Evolutionary conservation across 2,329 filamentous ascomycete genomes (phyloP).

Genomic region (Ophiocordyceps sinensis): DNA sequence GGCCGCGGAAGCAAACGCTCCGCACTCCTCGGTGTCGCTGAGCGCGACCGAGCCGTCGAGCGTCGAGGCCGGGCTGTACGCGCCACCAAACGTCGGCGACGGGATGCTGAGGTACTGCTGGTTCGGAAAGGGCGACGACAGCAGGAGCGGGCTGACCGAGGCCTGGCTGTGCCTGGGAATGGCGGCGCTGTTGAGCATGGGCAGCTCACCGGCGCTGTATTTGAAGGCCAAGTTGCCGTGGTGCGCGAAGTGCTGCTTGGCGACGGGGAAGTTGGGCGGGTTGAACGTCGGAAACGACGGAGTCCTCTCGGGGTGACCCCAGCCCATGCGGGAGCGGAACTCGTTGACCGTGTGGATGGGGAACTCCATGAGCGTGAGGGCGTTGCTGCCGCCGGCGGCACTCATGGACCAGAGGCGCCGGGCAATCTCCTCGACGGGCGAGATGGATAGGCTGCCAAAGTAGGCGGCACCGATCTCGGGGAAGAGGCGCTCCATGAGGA

Average conservation of each 20-base stretch:
- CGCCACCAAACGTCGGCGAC: constrained; percentile 42
- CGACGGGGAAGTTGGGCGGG: constrained; percentile 35
- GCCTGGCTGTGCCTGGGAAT: constrained; percentile 23
- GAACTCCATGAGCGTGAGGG: constrained; percentile 55
- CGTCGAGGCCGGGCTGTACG: constrained; percentile 48
- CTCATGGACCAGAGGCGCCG: constrained; percentile 58
- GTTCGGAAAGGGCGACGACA: constrained; percentile 39
- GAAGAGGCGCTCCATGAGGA: constrained; percentile 81
- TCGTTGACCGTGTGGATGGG: constrained; percentile 54
- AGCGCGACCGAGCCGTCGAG: constrained; percentile 48
- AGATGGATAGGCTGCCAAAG: constrained; percentile 65
- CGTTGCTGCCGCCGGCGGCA: constrained; percentile 40
- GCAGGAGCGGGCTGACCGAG: constrained; percentile 37
- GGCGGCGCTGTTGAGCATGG: constrained; percentile 35
- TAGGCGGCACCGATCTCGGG: constrained; percentile 84
- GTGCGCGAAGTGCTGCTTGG: constrained; percentile 28
- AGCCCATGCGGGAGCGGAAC: constrained; percentile 57
- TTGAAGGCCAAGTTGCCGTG: constrained; percentile 46
- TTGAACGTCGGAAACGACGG: constrained; percentile 47
- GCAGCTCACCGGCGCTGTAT: constrained; percentile 50
- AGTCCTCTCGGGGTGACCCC: constrained; percentile 44
- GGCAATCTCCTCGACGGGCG: constrained; percentile 76
- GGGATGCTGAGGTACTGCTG: constrained; percentile 48
- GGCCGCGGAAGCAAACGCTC: constrained; percentile 23
- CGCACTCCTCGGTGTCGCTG: constrained; percentile 46